Percentiles rank a stretch among this genome's conserved stretches.
Conservation (phyloP, 1,139 yeast species). For the Geotrichum candidum region DNA sequence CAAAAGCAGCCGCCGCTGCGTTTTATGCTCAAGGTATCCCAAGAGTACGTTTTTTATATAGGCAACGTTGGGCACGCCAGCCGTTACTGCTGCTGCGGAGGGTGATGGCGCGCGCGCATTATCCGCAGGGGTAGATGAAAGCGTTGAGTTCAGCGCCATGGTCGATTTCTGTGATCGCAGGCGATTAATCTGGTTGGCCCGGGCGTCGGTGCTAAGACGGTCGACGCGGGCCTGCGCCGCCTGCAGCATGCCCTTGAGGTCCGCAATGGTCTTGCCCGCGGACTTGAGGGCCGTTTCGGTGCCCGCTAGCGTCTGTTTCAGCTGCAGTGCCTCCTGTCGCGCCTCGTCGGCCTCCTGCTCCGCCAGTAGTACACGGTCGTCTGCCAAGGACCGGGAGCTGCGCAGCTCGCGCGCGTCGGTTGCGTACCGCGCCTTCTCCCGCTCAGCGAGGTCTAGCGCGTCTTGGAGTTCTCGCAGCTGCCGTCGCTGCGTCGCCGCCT, state of each 20-base stretch:
- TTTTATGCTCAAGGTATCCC: constrained; percentile 85
- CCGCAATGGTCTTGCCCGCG: constrained; percentile 11
- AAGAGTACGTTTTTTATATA: constrained; percentile 81
- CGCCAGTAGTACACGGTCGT: constrained; percentile 24
- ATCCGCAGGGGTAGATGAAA: background rate
- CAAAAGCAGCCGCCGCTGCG: constrained; percentile 72
- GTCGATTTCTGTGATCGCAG: constrained; percentile 2
- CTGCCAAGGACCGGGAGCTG: constrained; percentile 26
- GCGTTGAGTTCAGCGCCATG: background rate
- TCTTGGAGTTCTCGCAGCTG: constrained; percentile 30
- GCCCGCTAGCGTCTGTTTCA: constrained; percentile 26
- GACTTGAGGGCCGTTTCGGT: constrained; percentile 26
- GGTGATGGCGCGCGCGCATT: constrained; percentile 3
- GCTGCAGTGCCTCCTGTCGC: constrained; percentile 21
- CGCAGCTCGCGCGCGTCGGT: constrained; percentile 25
- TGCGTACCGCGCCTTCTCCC: constrained; percentile 27
- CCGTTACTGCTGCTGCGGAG: constrained; percentile 4
- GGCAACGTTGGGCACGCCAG: constrained; percentile 46
- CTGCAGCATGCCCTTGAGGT: constrained; percentile 15
- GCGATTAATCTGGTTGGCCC: constrained; percentile 13
- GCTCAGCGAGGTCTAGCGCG: constrained; percentile 29
- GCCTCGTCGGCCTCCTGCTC: constrained; percentile 29
- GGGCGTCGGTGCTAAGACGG: constrained; percentile 12
- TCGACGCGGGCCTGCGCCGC: constrained; percentile 17
- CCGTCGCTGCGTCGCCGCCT: constrained; percentile 34